These are phyloP conservation scores for Alternaria tenuissima DNA, from an alignment of 2,329 filamentous ascomycete species.

Conservation along the genomic window DNA sequence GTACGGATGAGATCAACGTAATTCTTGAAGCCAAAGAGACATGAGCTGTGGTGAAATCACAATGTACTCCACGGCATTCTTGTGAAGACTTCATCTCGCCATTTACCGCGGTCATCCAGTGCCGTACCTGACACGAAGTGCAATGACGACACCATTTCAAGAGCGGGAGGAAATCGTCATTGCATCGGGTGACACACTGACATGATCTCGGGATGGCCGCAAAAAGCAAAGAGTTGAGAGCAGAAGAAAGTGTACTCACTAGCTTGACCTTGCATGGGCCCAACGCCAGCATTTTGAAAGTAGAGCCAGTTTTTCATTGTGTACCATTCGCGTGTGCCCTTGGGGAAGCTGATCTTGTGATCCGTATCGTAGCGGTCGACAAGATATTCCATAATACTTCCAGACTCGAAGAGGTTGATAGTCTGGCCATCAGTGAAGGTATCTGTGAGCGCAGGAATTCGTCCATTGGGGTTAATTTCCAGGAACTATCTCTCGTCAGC, in stretches of 20 bases:
- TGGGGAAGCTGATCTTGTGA: constrained; percentile 82
- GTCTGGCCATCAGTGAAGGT: constrained; percentile 73
- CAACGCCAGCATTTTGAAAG: constrained; percentile 78
- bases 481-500: constrained; percentile 66
- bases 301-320: constrained; percentile 78
- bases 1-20: neutral
- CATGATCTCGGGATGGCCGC: neutral
- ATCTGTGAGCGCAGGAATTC: constrained; percentile 88
- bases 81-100: neutral
- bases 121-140: neutral
- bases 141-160: neutral
- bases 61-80: neutral
- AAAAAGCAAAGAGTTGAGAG: neutral
- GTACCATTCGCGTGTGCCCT: constrained; percentile 75
- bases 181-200: neutral
- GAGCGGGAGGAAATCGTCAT: neutral
- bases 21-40: neutral
- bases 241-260: constrained; percentile 35
- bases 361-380: constrained; percentile 82
- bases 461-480: constrained; percentile 90
- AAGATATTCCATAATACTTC: constrained; percentile 84
- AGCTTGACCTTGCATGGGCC: constrained; percentile 83
- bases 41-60: neutral
- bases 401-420: constrained; percentile 83
- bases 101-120: neutral